Conservation (phyloP, 345 rosid genomes). For the Gossypium sturtianum region DNA sequence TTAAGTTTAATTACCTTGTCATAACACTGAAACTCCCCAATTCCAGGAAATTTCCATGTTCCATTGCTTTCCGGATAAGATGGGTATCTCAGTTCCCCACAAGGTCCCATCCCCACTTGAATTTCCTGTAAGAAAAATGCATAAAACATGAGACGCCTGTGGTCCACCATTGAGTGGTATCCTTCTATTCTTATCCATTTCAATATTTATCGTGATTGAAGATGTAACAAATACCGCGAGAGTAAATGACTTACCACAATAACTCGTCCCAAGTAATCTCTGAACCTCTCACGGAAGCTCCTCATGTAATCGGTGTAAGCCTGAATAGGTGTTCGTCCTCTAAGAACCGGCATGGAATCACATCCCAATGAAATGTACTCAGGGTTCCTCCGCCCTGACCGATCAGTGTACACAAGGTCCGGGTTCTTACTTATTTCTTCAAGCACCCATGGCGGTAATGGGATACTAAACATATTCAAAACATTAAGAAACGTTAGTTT, state of each 20-base stretch:
- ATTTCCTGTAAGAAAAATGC: constrained; percentile 55
- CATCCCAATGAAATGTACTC: constrained; percentile 94
- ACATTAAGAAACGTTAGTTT: background rate
- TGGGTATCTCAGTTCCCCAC: constrained; percentile 92
- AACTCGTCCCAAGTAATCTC: constrained; percentile 57
- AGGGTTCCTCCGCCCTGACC: constrained; percentile 81
- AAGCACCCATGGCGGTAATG: constrained; percentile 93
- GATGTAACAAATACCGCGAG: too few species aligned
- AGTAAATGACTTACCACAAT: constrained; percentile 51
- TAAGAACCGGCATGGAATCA: constrained; percentile 64
- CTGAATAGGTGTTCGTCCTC: constrained; percentile 91
- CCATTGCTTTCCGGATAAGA: constrained; percentile 95
- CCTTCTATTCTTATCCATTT: too few species aligned
- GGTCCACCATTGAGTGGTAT: background rate
- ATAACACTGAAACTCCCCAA: constrained; percentile 96
- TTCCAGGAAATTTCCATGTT: constrained; percentile 90
- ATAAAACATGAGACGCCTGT: background rate
- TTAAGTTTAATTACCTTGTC: constrained; percentile 56
- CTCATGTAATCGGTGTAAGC: constrained; percentile 88
- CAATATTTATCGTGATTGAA: background rate
- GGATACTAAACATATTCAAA: constrained; percentile 47
- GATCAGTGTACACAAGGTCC: constrained; percentile 88
- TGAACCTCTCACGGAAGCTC: constrained; percentile 80
- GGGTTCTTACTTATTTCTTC: constrained; percentile 89
- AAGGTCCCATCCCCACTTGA: constrained; percentile 98